phyloP scores from a whole-genome alignment of 2,329 filamentous ascomycete genomes.

The Cytospora piceicola region DNA sequence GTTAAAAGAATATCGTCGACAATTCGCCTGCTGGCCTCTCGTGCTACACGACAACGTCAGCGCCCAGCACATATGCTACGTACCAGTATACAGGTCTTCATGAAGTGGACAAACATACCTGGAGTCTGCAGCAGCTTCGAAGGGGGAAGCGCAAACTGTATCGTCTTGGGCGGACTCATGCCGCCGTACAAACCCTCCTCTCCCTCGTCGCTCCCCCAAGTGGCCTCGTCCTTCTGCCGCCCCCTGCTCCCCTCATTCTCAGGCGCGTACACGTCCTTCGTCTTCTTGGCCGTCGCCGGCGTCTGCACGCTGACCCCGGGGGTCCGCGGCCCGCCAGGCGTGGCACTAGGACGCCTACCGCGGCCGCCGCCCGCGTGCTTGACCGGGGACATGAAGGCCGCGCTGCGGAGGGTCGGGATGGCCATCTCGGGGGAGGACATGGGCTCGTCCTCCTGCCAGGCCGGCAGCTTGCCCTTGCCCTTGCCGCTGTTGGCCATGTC shows the following conservation, averaged over 20 bases:
- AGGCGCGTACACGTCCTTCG: slow-evolving; percentile 52
- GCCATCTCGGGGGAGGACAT: slow-evolving; percentile 78
- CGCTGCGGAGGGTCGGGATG: slow-evolving; percentile 80
- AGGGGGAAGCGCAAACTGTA: slow-evolving; percentile 80
- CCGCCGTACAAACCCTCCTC: slow-evolving; percentile 66
- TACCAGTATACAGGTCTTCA: not conserved
- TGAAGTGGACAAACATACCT: slow-evolving; percentile 51
- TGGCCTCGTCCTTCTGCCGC: slow-evolving; percentile 53
- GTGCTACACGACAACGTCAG: slow-evolving; percentile 51
- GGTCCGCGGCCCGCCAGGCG: slow-evolving; percentile 61
- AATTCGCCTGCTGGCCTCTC: slow-evolving; percentile 79
- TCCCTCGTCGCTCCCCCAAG: slow-evolving; percentile 77
- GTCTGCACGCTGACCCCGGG: slow-evolving; percentile 88
- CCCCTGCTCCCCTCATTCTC: slow-evolving; percentile 36
- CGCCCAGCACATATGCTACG: not conserved
- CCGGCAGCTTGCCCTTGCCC: slow-evolving; percentile 42
- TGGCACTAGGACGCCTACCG: slow-evolving; percentile 36
- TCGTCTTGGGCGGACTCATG: slow-evolving; percentile 91
- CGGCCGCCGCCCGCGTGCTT: slow-evolving; percentile 41
- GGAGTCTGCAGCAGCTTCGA: slow-evolving; percentile 80
- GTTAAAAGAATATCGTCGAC: slow-evolving; percentile 79
- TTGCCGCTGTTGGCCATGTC: slow-evolving; percentile 34
- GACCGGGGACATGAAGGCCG: slow-evolving; percentile 80
- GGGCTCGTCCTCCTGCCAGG: slow-evolving; percentile 60
- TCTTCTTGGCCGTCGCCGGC: slow-evolving; percentile 59